Evolutionary conservation across 2,329 filamentous ascomycete species (phyloP), one percentile per base, ranked within the genome.

Genomic region (Beauveria australis): DNA sequence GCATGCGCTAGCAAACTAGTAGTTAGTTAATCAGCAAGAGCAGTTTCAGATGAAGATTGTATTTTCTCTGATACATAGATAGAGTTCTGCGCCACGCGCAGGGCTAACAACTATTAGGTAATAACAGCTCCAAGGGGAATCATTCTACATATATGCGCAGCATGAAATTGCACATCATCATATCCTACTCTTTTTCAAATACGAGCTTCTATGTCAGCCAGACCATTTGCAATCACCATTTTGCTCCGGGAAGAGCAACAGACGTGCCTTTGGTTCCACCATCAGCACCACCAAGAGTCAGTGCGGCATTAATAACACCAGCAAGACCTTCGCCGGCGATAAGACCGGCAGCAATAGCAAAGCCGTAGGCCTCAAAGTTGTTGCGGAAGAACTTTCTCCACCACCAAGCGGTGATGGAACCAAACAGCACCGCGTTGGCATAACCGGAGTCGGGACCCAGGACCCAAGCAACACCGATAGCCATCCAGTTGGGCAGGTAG

Each of bases 401-500:
- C 69, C 79, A 70, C 70, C 76, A 79, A 1, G 81, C 76, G 0
- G 78, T 73, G 12, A 80, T 71, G 6, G 81, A 75, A 5, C 84
- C 84, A n/a, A 82, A 80, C 37, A 81, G 67, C 71, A 85, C 82
- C 2, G 83, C 82, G 18, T 79, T 81, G n/a, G 79, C 77, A 66
- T 84, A 85, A 24, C 78, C 76, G 26, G 64, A 68, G 5, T 83
- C 83, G 19, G 79, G 76, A 0, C 82, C 81, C 2, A 86, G 68
- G 6, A 85, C 79, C 71, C 85, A 86, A 2, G 82, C 81, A 30
- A 87, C 76, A 58, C 80, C 81, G 16, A 87, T 75, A 46, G 79
- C 79, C 81, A 85, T 85, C 78, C 83, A 84, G 75, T 86, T 86
- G 62, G 83, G 83, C 61, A 85, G 77, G 69, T 78, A 86, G n/a